These are phyloP conservation scores for Lipomyces starkeyi DNA, from an alignment of 805 yeast species.

Conservation along the genomic window DNA sequence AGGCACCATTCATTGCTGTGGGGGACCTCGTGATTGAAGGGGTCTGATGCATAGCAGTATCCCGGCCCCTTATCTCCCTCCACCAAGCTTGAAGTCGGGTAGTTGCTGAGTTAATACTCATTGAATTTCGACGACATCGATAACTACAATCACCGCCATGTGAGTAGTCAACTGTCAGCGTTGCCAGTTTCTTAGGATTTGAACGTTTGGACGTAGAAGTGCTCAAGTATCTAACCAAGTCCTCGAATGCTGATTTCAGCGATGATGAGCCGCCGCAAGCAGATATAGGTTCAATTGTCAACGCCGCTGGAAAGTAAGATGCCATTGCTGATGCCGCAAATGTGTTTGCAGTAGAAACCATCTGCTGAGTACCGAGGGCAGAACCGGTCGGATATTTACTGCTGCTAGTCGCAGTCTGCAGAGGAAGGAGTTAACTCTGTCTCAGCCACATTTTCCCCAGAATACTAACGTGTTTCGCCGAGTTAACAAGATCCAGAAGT, in stretches of 20 bases:
- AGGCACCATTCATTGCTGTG: neutral
- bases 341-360: neutral
- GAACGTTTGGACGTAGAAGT: neutral
- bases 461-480: neutral
- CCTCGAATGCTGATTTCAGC: neutral
- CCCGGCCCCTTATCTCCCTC: neutral
- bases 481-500: neutral
- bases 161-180: neutral
- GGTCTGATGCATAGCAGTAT: neutral
- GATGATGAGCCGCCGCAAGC: neutral
- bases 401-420: neutral
- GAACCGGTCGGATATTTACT: neutral
- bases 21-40: neutral
- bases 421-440: neutral
- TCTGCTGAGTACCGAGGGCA: neutral
- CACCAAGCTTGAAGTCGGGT: neutral
- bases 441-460: neutral
- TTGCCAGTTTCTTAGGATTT: neutral
- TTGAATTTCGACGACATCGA: neutral
- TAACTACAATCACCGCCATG: neutral
- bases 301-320: neutral
- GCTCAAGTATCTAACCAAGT: neutral
- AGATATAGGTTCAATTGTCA: neutral
- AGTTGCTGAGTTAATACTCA: neutral
- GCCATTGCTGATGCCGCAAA: conserved; percentile 1